Evolutionary conservation across 805 yeast species (phyloP), one percentile per base, ranked within the genome.

Genomic region (Millerago galiae): DNA sequence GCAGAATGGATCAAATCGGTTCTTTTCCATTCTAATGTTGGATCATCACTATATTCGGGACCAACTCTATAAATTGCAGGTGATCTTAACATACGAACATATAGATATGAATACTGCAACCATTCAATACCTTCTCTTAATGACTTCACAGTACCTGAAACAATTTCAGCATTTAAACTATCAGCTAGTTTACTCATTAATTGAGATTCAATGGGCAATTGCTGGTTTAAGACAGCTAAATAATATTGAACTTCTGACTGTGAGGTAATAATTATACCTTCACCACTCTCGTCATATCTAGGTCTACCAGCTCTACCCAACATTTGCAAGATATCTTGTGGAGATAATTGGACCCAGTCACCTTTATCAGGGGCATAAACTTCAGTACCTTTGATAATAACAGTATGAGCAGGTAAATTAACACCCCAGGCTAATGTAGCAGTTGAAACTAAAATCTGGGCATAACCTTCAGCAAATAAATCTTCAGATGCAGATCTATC

Each of bases 251-350:
- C 72, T 53, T 89, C 95, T 16, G 81, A 79, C 45, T 86, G 93
- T 0, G 90, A 74, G 0, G 98, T 93, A 38, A 91, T 87, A 27
- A 91, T 86, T 3, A 91, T 79, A 66, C 98, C 99, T 53, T 87
- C 95, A 54, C 99, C 99, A 54, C 79, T 77, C 14, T 79, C 79
- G 61, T 91, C 99, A 63, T 83, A 93, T 41, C 96, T 72, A 0
- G 99, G 99, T 62, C 99, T 75, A 52, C 98, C 98, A 15, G 98
- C 98, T 67, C 98, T 78, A 30, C 98, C 98, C n/a, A 91, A 70
- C 98, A 91, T 91, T 64, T 91, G 99, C 9, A 91, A 62, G 31
- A 91, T 83, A 63, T 93, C 98, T 55, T 91, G 99, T 0, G 97
- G 95, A 0, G 95, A 82, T n/a, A 91, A 66, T 55, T 86, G 93